A percentile compares a stretch with the other conserved stretches of the same genome.
phyloP scores from a whole-genome alignment of 345 rosid species.

The Eucalyptus camaldulensis region DNA sequence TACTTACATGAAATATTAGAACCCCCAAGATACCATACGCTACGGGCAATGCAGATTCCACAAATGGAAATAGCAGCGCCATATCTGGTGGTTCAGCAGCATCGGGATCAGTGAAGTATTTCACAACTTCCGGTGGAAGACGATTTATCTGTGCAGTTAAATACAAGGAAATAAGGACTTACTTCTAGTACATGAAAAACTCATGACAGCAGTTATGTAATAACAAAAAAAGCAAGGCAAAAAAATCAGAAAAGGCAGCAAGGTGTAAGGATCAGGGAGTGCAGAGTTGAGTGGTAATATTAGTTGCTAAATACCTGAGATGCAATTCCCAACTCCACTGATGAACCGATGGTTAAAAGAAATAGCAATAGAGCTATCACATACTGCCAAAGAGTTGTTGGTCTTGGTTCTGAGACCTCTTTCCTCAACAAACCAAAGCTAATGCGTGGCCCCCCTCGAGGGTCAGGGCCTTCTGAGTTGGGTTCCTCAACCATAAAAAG shows the following conservation, averaged over 20 bases:
- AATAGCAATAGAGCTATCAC: conserved; percentile 77
- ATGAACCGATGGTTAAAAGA: conserved; percentile 78
- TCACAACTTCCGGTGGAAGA: conserved; percentile 87
- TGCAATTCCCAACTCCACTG: conserved; percentile 90
- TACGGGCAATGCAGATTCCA: conserved; percentile 84
- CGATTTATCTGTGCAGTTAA: conserved; percentile 60
- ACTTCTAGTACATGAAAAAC: not conserved
- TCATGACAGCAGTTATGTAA: not conserved
- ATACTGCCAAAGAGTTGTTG: conserved; percentile 97
- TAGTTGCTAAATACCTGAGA: conserved; percentile 54
- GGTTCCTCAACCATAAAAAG: conserved; percentile 97
- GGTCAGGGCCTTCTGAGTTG: conserved; percentile 81
- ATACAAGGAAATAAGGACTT: not conserved
- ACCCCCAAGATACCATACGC: conserved; percentile 91
- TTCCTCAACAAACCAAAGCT: conserved; percentile 90
- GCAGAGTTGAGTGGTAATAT: not conserved
- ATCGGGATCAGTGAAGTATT: conserved; percentile 92
- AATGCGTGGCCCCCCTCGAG: conserved; percentile 91
- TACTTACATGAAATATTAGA: conserved; percentile 80
- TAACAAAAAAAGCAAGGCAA: not conserved
- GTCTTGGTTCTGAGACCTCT: conserved; percentile 94
- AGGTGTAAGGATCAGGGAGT: not conserved
- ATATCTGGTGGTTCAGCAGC: conserved; percentile 81
- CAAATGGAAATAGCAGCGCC: conserved; percentile 80
- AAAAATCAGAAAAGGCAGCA: not conserved